Base-by-base conservation (phyloP, 2,329 filamentous ascomycete genomes). In the Colletotrichum tofieldiae region DNA sequence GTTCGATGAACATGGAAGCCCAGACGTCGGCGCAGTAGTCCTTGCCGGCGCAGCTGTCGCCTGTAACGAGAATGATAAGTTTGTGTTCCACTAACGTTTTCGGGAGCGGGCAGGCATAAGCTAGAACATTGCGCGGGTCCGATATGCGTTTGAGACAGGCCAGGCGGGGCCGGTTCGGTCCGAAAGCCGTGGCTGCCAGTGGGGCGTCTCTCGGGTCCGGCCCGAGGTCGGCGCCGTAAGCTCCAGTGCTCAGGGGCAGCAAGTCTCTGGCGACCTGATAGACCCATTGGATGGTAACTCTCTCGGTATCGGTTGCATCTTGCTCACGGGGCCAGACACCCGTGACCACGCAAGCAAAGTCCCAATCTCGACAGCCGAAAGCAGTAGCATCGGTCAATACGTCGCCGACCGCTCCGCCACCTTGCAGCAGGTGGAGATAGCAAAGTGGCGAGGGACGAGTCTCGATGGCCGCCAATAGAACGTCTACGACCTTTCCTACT, bases 331-430 rank as follows among this genome's bases (percentile, higher is more conserved):
- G 82, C 90, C 90, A 92, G 69, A 91, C 86, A 35, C 88, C 90
- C 6, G 90, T 92, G 52, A 93, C 77, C 5, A 92, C 88, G 75
- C 90, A 92, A 56, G 90, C 90, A 81, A 87, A 92, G 41, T 88
- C 84, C 90, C 90, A 92, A 77, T 89, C 84, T 79, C 90, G 87
- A 81, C 87, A 91, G 55, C 90, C 89, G 65, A 92, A 92, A 65
- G 90, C 89, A 69, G 86, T 88, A 35, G 82, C 83, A 73, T 86
- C 79, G 6, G 79, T 73, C 1, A 79, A 75, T 20, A 87, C 74
- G 35, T 90, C 82, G 55, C 75, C n/a, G 52, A 89, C 78, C 0
- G 85, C 86, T 73, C 86, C 87, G 8, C 89, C 89, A 23, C 90
- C 89, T 51, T 91, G 90, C 11, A 92, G 79, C 5, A 93, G 76